Evolutionary conservation across 2,329 filamentous ascomycete species (phyloP).

Genomic region (Cladosporium oxysporum): DNA sequence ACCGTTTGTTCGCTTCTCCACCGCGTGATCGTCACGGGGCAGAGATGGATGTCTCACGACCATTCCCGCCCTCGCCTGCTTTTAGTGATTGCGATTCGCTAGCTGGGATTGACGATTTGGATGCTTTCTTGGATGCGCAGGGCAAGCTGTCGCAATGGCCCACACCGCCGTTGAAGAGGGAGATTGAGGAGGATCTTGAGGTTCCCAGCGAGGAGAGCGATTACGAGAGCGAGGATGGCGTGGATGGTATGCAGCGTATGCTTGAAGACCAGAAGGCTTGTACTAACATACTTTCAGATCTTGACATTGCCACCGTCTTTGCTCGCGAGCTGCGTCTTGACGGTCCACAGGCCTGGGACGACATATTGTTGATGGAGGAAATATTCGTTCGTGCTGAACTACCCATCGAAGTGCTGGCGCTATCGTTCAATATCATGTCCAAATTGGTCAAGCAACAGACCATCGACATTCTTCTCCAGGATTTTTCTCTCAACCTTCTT

Average conservation of each 20-base stretch:
- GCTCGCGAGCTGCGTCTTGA: constrained; percentile 22
- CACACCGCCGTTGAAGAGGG: constrained; percentile 32
- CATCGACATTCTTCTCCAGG: constrained; percentile 12
- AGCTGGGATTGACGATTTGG: constrained; percentile 35
- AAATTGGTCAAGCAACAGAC: constrained; percentile 22
- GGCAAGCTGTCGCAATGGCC: constrained; percentile 34
- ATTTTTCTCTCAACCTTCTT: constrained; percentile 27
- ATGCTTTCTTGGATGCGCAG: constrained; percentile 35
- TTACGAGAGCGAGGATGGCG: constrained; percentile 22
- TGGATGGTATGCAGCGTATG: constrained; percentile 13
- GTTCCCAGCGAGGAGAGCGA: constrained; percentile 26
- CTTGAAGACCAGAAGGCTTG: neutral
- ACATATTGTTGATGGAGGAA: constrained; percentile 25
- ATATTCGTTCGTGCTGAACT: constrained; percentile 32
- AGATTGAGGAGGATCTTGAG: constrained; percentile 25
- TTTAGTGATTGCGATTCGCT: constrained; percentile 36
- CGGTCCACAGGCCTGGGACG: constrained; percentile 18
- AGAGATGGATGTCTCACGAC: constrained; percentile 17
- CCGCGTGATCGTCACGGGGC: constrained; percentile 15
- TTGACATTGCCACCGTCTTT: constrained; percentile 27
- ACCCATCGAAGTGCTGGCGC: constrained; percentile 32
- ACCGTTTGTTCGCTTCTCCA: constrained; percentile 2
- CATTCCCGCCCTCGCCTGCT: constrained; percentile 32
- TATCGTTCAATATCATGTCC: constrained; percentile 35
- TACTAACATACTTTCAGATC: constrained; percentile 21